Base-by-base conservation (phyloP, 2,329 filamentous ascomycete species). In the Coccinonectria pachysandricola region DNA sequence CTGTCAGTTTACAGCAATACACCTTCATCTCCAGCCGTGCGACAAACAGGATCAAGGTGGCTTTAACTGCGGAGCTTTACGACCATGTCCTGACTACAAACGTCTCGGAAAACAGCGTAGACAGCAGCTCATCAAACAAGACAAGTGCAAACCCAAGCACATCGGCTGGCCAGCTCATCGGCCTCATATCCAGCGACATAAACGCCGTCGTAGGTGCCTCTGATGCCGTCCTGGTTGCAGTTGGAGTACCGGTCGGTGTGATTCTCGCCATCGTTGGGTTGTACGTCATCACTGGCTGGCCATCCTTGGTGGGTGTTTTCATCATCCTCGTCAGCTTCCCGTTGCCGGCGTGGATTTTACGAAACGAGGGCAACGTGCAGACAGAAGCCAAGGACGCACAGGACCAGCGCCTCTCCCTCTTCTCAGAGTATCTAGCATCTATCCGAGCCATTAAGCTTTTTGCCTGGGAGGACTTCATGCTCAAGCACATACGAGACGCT, bases 401-500 rank as follows among this genome's bases (percentile, higher is more conserved):
- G 24, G 70, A 75, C 42, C 56, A 59, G 9, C 64, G 71, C 15
- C 66, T 75, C 28, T 71, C 68, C 1, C 58, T 68, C 12, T 62
- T 74, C 11, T 65, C 68, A 1, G 70, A 75, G 39, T 74, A 72
- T 37, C 55, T 75, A 14, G 52, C 60, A 14, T 71, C 69, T 6
- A 71, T 75, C 30, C 60, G 65, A 8, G 66, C 65, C 10, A 63
- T 75, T 48, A 75, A 75, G 40, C 74, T 72, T 37, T 73, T 75
- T 45, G 65, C 65, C 3, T 75, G 70, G 71, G 70, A 75, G 40
- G 56, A 60, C n/a, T 58, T 64, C 16, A 62, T 70, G 34, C 57
- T 61, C 8, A 52, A 61, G n/a, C 62, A 59, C 26, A 63, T 75
- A 29, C 57, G 65, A 15, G 50, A 58, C 4, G 58, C 66, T 8